Percentiles rank a stretch among this genome's conserved stretches.
Conservation (phyloP, 176 grass and related monocot species). For the Juncus effusus region DNA sequence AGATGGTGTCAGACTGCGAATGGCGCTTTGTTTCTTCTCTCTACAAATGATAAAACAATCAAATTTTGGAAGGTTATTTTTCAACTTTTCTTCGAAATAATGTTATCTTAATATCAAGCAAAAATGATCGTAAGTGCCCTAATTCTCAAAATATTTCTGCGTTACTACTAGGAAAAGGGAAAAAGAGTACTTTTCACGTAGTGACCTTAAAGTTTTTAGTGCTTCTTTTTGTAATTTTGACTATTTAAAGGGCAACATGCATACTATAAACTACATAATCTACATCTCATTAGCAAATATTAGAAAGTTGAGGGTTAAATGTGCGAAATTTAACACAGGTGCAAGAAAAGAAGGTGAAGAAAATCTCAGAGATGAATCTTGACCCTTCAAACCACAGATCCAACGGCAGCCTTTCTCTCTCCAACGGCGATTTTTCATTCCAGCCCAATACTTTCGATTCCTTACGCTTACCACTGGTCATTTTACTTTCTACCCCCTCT, state of each 20-base stretch:
- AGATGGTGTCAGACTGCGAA: constrained; percentile 83
- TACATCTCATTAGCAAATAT: background rate
- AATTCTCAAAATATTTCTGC: no score
- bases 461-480: constrained; percentile 86
- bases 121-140: background rate
- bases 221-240: no score
- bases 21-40: constrained; percentile 71
- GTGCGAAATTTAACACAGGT: constrained; percentile 42
- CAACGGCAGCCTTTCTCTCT: constrained; percentile 53
- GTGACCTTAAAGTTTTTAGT: no score
- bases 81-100: background rate
- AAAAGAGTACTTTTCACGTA: background rate
- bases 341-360: constrained; percentile 98
- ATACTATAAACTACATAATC: no score
- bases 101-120: background rate
- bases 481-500: constrained; percentile 47
- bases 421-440: constrained; percentile 51
- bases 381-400: constrained; percentile 42
- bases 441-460: constrained; percentile 37
- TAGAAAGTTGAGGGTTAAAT: background rate
- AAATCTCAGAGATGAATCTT: constrained; percentile 77
- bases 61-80: constrained; percentile 96
- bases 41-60: constrained; percentile 97
- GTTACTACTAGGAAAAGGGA: no score
- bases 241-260: no score